Evolutionary conservation across 139 green algal species (phyloP).

Genomic region (Monoraphidium neglectum): DNA sequence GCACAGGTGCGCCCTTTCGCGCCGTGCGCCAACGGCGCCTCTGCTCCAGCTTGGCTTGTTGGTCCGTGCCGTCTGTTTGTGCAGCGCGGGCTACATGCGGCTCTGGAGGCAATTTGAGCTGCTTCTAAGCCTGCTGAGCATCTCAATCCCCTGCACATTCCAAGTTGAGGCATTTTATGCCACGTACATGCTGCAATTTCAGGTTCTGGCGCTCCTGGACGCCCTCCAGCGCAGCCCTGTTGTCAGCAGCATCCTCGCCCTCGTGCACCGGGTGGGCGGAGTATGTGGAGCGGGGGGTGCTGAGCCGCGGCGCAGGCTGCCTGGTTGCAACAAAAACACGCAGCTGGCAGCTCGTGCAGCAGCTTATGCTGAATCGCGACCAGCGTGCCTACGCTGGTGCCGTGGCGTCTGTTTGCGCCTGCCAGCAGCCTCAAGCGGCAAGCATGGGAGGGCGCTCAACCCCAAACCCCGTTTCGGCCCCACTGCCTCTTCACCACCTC

Average conservation of each 20-base stretch:
- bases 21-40: not conserved
- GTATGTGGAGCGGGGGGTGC: too few relatives aligned
- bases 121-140: not conserved
- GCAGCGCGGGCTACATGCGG: too few relatives aligned
- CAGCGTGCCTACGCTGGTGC: too few relatives aligned
- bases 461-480: too few relatives aligned
- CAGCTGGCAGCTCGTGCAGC: too few relatives aligned
- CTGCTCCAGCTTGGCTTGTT: not conserved
- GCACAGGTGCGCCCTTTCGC: conserved; percentile 1
- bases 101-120: not conserved
- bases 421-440: too few relatives aligned
- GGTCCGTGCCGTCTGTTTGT: not conserved
- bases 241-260: conserved; percentile 17
- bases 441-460: too few relatives aligned
- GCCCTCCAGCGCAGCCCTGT: not conserved
- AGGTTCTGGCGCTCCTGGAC: conserved; percentile 19
- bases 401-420: too few relatives aligned
- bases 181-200: not conserved
- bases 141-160: not conserved
- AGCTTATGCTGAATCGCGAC: too few relatives aligned
- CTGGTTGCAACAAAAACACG: too few relatives aligned
- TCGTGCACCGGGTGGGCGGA: conserved; percentile 23
- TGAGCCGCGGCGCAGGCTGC: not conserved
- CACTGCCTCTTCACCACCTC: not conserved
- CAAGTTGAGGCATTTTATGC: not conserved